Evolutionary conservation across 169 alveolate genomes (phyloP).

Genomic region (Plasmodium cynomolgi): DNA sequence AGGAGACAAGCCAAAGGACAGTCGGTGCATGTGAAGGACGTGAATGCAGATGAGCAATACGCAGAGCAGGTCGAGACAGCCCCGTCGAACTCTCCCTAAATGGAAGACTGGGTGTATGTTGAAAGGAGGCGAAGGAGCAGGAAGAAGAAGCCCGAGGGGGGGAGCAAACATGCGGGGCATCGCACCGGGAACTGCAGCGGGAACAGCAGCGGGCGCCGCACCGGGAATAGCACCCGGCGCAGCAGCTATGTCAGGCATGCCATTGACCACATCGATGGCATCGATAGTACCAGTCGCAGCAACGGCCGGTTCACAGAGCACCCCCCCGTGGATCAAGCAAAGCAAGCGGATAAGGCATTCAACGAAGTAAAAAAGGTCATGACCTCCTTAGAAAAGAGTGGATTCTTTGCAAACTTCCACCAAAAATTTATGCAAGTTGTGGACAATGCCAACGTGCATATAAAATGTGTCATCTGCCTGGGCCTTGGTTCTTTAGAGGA

Average conservation of each 20-base stretch:
- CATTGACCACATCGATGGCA: no score
- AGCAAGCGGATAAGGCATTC: background rate
- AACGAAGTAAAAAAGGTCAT: conserved; percentile 32
- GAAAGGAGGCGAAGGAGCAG: background rate
- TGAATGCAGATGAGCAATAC: background rate
- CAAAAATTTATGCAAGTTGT: conserved; percentile 5
- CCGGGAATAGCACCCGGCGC: no score
- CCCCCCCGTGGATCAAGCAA: background rate
- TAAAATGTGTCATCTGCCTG: conserved; percentile 21
- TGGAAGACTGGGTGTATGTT: conserved; percentile 55
- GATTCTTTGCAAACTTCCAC: conserved; percentile 24
- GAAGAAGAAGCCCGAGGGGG: conserved; percentile 9
- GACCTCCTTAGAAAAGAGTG: conserved; percentile 18
- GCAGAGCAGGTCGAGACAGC: background rate
- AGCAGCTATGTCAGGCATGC: no score
- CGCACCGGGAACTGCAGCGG: background rate
- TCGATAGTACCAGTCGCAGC: background rate
- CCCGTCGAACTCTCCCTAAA: conserved; percentile 4
- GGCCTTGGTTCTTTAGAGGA: conserved; percentile 56
- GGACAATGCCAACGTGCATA: background rate
- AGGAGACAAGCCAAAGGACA: background rate
- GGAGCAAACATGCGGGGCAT: background rate
- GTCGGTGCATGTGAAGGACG: background rate
- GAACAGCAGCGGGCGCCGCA: background rate
- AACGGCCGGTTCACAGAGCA: background rate